Evolutionary conservation across 1,284 basidiomycete species (phyloP), one percentile per base, ranked within the genome.

Genomic region (Puccinia coronata): DNA sequence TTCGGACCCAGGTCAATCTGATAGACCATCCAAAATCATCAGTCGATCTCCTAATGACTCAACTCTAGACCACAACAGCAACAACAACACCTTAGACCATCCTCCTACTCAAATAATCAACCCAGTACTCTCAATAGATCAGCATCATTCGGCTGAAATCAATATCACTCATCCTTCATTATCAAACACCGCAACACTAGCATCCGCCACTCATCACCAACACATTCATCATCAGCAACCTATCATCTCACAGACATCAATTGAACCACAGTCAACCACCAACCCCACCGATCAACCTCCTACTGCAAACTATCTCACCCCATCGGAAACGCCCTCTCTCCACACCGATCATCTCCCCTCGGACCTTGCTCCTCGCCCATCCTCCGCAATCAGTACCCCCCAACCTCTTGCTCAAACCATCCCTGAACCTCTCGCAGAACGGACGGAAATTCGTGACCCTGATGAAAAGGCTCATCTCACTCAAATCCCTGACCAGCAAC

Each of bases 31-130:
- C 25, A 70, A 70, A 70, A 43, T 70, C 41, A 16, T 25, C 39
- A 49, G 49, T 49, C 67, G 67, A 20, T 70, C 67, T 70, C 67
- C 67, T 43, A 18, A 70, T 70, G 20, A 39, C n/a, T 47, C 67
- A 47, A 41, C 25, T 34, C 61, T 39, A 25, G n/a, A 5, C 12
- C 6, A 6, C 6, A 25, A 57, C 3, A 11, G n/a, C 28, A 23
- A 57, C n/a, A 25, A 5, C n/a, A 25, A 8, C 12, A 57, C 6
- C 55, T 25, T 57, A 57, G 55, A 57, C 11, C 23, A 57, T n/a
- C n/a, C 55, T 2, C n/a, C n/a, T n/a, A 57, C 2, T n/a, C 12
- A n/a, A 28, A 57, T 25, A n/a, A 57, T n/a, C n/a, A n/a, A n/a
- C n/a, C n/a, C n/a, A 57, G 23, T 57, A 57, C 55, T 25, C n/a